Evolutionary conservation across 495 filamentous ascomycete species (phyloP).

Genomic region (Amniculicola lignicola): DNA sequence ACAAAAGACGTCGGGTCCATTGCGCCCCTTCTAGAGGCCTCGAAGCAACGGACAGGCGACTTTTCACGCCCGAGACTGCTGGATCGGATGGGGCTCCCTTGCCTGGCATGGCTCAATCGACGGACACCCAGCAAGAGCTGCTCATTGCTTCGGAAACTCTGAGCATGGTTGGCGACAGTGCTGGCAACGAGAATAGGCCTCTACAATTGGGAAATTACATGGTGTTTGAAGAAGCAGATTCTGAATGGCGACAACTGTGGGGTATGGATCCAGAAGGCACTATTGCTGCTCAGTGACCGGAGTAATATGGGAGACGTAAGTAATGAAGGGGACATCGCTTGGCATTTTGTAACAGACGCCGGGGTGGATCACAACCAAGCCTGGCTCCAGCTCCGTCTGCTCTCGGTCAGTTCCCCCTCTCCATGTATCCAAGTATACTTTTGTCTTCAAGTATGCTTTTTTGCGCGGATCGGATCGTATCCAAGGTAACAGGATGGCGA

Average conservation of each 20-base stretch:
- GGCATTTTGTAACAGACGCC: not conserved
- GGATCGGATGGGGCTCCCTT: not conserved
- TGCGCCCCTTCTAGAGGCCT: not conserved
- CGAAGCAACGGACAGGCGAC: not conserved
- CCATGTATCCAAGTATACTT: not conserved
- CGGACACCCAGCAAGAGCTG: not conserved
- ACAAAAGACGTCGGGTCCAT: not conserved
- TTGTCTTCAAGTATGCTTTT: not conserved
- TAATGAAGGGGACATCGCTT: not conserved
- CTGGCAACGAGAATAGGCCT: not conserved
- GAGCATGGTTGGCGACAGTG: not conserved
- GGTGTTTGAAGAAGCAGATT: not conserved
- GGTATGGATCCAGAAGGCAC: not conserved
- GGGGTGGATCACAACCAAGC: not conserved
- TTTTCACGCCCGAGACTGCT: not conserved
- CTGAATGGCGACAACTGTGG: not conserved
- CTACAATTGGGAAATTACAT: not conserved
- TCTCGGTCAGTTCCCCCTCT: not conserved
- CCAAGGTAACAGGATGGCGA: not conserved
- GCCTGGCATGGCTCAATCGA: not conserved
- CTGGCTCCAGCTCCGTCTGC: not conserved
- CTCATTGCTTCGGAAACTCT: not conserved
- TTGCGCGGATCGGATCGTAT: not conserved
- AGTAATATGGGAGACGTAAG: not conserved
- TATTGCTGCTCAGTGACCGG: not conserved